These are phyloP conservation scores for Linnemannia exigua DNA, from an alignment of 192 early-diverging fungal species.

Conservation along the genomic window DNA sequence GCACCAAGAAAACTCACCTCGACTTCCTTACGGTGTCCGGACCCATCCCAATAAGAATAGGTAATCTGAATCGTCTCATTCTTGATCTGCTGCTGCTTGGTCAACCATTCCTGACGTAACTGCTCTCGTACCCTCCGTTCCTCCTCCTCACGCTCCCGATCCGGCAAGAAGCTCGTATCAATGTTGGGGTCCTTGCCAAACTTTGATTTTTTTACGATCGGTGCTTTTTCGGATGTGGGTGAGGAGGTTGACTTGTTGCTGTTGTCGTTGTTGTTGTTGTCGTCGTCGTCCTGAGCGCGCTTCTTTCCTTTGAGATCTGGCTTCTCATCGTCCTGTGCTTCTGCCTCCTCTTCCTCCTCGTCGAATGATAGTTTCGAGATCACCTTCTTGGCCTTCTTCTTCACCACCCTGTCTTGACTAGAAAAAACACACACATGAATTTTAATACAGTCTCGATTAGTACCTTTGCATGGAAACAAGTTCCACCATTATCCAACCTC, in stretches of 20 bases:
- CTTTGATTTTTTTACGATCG: slow-evolving; percentile 61
- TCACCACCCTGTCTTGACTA: slow-evolving; percentile 68
- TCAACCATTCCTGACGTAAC: slow-evolving; percentile 86
- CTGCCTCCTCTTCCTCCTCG: slow-evolving; percentile 71
- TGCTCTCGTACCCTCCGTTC: slow-evolving; percentile 82
- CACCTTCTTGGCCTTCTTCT: slow-evolving; percentile 75
- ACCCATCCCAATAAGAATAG: slow-evolving; percentile 97
- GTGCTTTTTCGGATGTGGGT: slow-evolving; percentile 20
- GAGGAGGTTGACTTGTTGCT: slow-evolving; percentile 16
- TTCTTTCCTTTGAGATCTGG: slow-evolving; percentile 14
- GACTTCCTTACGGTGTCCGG: slow-evolving; percentile 90
- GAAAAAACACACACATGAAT: too few relatives aligned
- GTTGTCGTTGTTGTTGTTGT: slow-evolving; percentile 45
- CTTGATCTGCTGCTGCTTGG: slow-evolving; percentile 87
- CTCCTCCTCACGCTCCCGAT: slow-evolving; percentile 86
- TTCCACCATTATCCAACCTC: background rate
- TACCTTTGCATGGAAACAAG: too few relatives aligned
- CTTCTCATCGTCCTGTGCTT: slow-evolving; percentile 48
- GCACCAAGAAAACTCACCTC: slow-evolving; percentile 63
- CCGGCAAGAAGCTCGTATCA: slow-evolving; percentile 94
- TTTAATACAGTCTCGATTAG: too few relatives aligned
- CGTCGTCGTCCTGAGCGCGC: slow-evolving; percentile 20
- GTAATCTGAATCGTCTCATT: slow-evolving; percentile 87
- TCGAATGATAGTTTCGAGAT: slow-evolving; percentile 85
- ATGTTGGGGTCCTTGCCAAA: slow-evolving; percentile 89